Conservation (phyloP, 306 rosid species). For the Cicer chorassanicum region DNA sequence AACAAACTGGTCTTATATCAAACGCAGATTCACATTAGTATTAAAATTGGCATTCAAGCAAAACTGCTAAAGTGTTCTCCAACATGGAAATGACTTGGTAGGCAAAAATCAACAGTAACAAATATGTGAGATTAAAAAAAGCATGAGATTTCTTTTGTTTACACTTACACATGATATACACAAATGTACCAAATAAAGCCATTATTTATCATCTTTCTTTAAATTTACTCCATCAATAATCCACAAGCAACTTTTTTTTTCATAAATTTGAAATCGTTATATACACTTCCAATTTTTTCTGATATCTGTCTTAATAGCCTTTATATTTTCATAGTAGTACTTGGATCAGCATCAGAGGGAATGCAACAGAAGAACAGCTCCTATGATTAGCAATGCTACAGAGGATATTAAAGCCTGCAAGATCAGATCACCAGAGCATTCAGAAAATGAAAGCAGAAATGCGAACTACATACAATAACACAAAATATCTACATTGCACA, state of each 20-base stretch:
- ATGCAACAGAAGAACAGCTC: slow-evolving; percentile 49
- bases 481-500: background rate
- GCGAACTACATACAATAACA: background rate
- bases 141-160: background rate
- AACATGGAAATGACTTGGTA: background rate
- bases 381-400: slow-evolving; percentile 56
- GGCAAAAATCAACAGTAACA: background rate
- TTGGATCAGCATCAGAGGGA: slow-evolving; percentile 34
- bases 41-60: too few species aligned
- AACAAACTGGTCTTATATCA: too few species aligned
- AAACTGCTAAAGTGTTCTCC: too few species aligned
- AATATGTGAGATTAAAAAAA: background rate
- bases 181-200: slow-evolving; percentile 20
- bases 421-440: slow-evolving; percentile 20
- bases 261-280: slow-evolving; percentile 30
- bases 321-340: background rate
- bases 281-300: slow-evolving; percentile 28
- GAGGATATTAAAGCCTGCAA: slow-evolving; percentile 80
- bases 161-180: background rate
- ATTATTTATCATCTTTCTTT: slow-evolving; percentile 30
- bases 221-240: slow-evolving; percentile 29
- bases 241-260: background rate
- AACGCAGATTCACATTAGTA: too few species aligned
- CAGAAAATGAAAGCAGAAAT: slow-evolving; percentile 25
- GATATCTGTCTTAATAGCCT: slow-evolving; percentile 7